Evolutionary conservation across 23 red algal genomes (phyloP).

Genomic region (Cyanidioschyzon merolae): DNA sequence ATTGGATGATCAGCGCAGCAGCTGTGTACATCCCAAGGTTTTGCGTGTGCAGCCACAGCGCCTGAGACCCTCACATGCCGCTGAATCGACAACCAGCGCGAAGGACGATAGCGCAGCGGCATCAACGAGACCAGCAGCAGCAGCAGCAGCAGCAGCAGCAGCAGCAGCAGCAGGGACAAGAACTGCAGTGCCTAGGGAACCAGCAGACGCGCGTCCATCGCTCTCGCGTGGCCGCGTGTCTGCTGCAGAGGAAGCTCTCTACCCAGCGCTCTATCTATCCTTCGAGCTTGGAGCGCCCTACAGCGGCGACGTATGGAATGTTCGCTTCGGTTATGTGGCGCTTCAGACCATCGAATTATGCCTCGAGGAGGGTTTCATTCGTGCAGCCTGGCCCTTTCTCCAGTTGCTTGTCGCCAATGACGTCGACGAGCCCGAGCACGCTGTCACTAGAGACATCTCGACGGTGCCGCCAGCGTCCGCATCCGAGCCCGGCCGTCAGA

Average conservation of each 20-base stretch:
- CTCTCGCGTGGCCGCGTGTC: constrained; percentile 38
- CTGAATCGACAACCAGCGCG: neutral
- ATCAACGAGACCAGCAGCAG: neutral
- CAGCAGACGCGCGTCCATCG: constrained; percentile 21
- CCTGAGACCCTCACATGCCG: neutral
- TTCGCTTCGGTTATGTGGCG: neutral
- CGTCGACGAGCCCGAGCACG: neutral
- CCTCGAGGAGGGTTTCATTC: constrained; percentile 15
- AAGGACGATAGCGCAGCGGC: neutral
- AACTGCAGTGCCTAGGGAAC: neutral
- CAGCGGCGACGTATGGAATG: neutral
- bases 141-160: neutral
- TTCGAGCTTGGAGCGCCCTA: neutral
- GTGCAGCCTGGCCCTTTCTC: constrained; percentile 7
- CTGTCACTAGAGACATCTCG: no score
- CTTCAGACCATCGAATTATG: constrained; percentile 5
- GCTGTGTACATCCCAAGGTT: neutral
- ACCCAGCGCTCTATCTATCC: neutral
- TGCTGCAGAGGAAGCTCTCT: neutral
- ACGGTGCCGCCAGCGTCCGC: neutral
- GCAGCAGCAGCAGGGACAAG: neutral
- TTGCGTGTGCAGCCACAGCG: neutral
- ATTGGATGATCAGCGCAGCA: constrained; percentile 70
- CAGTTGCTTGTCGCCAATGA: neutral
- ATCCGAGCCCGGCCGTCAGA: neutral